Conservation (phyloP, 2,329 filamentous ascomycete species). For the Zymoseptoria passerinii region DNA sequence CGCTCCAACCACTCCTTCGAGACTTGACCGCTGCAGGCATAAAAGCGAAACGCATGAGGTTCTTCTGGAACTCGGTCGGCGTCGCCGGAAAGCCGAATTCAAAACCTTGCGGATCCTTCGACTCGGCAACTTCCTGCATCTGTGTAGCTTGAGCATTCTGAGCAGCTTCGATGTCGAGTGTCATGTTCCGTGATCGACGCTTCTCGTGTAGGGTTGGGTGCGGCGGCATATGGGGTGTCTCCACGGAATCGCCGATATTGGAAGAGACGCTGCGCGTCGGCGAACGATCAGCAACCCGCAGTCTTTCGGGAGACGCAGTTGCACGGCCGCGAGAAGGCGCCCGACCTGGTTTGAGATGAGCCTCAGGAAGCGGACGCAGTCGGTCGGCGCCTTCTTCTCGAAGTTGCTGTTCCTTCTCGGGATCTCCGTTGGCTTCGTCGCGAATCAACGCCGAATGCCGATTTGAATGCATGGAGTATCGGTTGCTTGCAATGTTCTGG, state of each 20-base stretch:
- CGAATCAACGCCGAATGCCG: slow-evolving; percentile 76
- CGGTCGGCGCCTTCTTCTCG: slow-evolving; percentile 75
- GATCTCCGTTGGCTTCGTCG: slow-evolving; percentile 70
- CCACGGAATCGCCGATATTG: slow-evolving; percentile 6
- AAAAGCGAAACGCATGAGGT: slow-evolving; percentile 86
- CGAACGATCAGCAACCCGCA: slow-evolving; percentile 27
- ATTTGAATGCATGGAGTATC: slow-evolving; percentile 38
- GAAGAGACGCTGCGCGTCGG: slow-evolving; percentile 1
- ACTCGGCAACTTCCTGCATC: slow-evolving; percentile 10
- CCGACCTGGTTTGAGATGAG: slow-evolving; percentile 31
- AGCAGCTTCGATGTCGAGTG: slow-evolving; percentile 37
- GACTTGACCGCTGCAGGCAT: slow-evolving; percentile 45
- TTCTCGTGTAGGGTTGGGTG: slow-evolving; percentile 33
- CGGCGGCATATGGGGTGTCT: slow-evolving; percentile 26
- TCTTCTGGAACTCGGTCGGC: slow-evolving; percentile 59
- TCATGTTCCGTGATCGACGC: slow-evolving; percentile 35
- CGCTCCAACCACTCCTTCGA: slow-evolving; percentile 68
- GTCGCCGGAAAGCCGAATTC: slow-evolving; percentile 68
- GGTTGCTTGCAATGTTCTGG: slow-evolving; percentile 73
- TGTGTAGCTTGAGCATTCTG: slow-evolving; percentile 28
- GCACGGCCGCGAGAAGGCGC: slow-evolving; percentile 18
- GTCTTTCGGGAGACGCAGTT: slow-evolving; percentile 40
- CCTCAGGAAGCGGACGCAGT: slow-evolving; percentile 68
- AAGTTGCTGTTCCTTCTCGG: slow-evolving; percentile 69
- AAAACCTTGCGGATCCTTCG: slow-evolving; percentile 10